Evolutionary conservation across 805 yeast species (phyloP), one percentile per base, ranked within the genome.

Genomic region (Wickerhamiella parazyma): DNA sequence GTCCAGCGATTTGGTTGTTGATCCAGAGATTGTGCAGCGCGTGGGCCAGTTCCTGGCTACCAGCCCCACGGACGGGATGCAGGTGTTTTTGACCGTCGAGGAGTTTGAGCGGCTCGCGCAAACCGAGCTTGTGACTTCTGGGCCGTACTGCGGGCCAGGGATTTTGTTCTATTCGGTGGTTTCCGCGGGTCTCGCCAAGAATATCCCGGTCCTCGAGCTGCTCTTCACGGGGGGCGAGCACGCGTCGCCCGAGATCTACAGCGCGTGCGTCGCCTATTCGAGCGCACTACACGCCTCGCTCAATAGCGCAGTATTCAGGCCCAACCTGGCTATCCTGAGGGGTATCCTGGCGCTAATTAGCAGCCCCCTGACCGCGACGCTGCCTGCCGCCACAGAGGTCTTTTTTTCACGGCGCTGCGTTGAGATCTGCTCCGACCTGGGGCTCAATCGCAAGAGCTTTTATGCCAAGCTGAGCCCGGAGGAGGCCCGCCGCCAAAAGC

Each of bases 371-470:
- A 24, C 26, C 7, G 22, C 21, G n/a, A 11, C 38, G 6, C 20
- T 40, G 25, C 43, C 37, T 2, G 24, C 33, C n/a, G 20, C 43
- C 6, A 26, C 24, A 12, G 38, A 33, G 43, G 8, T 33, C 7
- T 40, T 33, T 14, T 33, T 40, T 21, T 17, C 33, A 7, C 38
- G 43, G 3, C 31, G 43, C 19, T 40, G 75, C 5, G 65, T 72
- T 4, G 62, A 78, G 48, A 68, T 67, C 48, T 79, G 79, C 0
- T 71, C 69, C 38, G 77, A 73, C 33, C 51, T 75, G 53, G 82
- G 82, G 0, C 60, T 80, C 6, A 74, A 78, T 49, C 59, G 75
- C 42, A 57, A 57, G 3, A 79, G 73, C 37, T 51, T 68, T 2
- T 65, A 66, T 41, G 50, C 56, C 3, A 63, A 67, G 1, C 47